A percentile compares a stretch with the other conserved stretches of the same genome.
Conservation (phyloP, 2,329 filamentous ascomycete genomes). For the Falciphora oryzae region DNA sequence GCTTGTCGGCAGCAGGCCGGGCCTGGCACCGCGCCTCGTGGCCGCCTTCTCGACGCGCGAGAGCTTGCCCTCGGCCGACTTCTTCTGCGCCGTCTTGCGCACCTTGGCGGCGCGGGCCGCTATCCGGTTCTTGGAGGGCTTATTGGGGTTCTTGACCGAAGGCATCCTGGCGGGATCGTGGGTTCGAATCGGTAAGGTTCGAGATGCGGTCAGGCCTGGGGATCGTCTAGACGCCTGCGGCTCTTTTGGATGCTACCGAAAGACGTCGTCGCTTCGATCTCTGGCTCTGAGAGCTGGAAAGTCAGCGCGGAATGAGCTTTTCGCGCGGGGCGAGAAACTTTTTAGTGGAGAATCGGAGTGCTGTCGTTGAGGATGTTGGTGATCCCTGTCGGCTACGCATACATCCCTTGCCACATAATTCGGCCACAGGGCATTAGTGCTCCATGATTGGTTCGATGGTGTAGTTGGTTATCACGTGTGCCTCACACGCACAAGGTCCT, state of each 20-base stretch:
- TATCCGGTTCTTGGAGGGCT: conserved; percentile 47
- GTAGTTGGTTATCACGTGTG: conserved; percentile 1
- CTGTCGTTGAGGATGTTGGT: neutral
- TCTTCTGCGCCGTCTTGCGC: conserved; percentile 38
- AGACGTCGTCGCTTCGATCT: neutral
- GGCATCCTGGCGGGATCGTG: conserved; percentile 33
- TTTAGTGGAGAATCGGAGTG: conserved; percentile 3
- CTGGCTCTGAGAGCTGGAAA: neutral
- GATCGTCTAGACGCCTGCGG: too few relatives aligned
- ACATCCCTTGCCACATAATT: neutral
- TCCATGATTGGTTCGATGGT: neutral
- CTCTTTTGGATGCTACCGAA: neutral
- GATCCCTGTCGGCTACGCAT: neutral
- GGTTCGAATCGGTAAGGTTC: neutral
- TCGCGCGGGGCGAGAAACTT: neutral
- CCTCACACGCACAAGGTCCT: conserved; percentile 1
- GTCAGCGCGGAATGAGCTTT: neutral
- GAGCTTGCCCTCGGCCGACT: conserved; percentile 25
- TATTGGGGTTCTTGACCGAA: conserved; percentile 55
- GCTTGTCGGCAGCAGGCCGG: conserved; percentile 49
- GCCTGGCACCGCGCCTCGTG: conserved; percentile 41
- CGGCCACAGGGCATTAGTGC: neutral
- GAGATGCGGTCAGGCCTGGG: too few relatives aligned
- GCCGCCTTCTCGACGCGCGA: conserved; percentile 28
- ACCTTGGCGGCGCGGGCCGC: conserved; percentile 39